Evolutionary conservation across 495 filamentous ascomycete species (phyloP), one percentile per base, ranked within the genome.

Genomic region (Trichoderma gamsii): DNA sequence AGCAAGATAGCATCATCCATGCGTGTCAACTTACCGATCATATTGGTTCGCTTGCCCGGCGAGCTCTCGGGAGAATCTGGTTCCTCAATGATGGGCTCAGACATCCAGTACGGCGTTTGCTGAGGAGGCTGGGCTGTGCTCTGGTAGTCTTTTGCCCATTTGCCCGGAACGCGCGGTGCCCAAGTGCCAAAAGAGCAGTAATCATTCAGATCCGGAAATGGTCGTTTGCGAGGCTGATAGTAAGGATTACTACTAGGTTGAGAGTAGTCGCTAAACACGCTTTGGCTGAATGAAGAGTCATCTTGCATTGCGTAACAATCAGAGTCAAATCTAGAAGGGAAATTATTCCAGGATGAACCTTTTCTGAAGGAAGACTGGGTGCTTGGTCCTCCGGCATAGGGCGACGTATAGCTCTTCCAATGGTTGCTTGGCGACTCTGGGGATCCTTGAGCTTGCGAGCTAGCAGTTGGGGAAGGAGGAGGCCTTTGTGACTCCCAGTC

Each of bases 21-120:
- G 52, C 2, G 3, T 15, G 25, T 61, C 52, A 52, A 51, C 65
- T 13, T 29, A 66, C 65, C 65, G 29, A 66, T 11, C 38, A 66
- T 16, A 6, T 44, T 32, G 18, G 65, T n/a, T 15, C 32, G 12
- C 43, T 44, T 44, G 4, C 8, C 65, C 6, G 65, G 65, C 12
- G 65, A 44, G 23, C 41, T 66, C 6, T 11, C 15, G 18, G 43
- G 25, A 23, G 65, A 66, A 32, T 66, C 65, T 44, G 65, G 41
- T 21, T 66, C 65, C 23, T 66, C 65, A 46, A 66, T 51, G 27
- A 66, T 51, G 1, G 65, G 65, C 15, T 66, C 65, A 7, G 65
- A 25, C 3, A 46, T 66, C 25, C 25, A 61, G 15, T 25, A 41
- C 63, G 63, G 63, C 21, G 29, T 41, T 8, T 9, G 18, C 63